Base-by-base conservation (phyloP, 83 land plant genomes). In the Diphasiastrum complanatum region DNA sequence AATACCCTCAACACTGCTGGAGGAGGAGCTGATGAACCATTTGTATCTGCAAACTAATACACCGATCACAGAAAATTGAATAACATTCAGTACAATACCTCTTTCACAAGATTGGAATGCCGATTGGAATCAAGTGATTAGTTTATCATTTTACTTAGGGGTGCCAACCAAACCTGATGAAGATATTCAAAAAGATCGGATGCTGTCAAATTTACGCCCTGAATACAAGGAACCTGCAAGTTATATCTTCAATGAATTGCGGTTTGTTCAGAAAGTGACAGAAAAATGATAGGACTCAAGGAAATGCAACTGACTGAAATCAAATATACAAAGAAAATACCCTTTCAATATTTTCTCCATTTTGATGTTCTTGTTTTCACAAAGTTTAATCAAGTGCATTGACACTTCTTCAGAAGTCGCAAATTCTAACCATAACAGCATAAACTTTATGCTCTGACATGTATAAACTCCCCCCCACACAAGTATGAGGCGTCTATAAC, bases 21-120 rank as follows among this genome's bases (percentile, higher is more conserved):
- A 36, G 98, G 98, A 28, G 83, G 74, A 29, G 79, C 83, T 62
- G 98, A 85, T 58, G 91, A 84, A 19, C 98, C 98, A 73, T 85
- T 87, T 25, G 98, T 92, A 31, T 77, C 86, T 45, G 78, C 75
- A 56, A 92, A 88, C 98, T 92, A 69, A 22, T 64, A 14, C 64
- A 23, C 28, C 25, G 45, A 41, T 14, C 12, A 18, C n/a, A 18
- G 12, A 61, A 0, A 22, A 51, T 28, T 24, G 3, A 52, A 8
- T 23, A 60, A 18, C 8, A 12, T 28, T 0, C 0, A 26, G 18
- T 41, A 0, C 12, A 41, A 41, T 41, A 41, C 1, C 45, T 18
- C 45, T 41, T 14, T 14, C 12, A 41, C n/a, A 41, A 1, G 1
- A 41, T 41, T 41, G 0, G 12, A 0, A 41, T n/a, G n/a, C n/a